Base-by-base conservation (phyloP, 2,329 filamentous ascomycete genomes). In the Trichoderma endophyticum region DNA sequence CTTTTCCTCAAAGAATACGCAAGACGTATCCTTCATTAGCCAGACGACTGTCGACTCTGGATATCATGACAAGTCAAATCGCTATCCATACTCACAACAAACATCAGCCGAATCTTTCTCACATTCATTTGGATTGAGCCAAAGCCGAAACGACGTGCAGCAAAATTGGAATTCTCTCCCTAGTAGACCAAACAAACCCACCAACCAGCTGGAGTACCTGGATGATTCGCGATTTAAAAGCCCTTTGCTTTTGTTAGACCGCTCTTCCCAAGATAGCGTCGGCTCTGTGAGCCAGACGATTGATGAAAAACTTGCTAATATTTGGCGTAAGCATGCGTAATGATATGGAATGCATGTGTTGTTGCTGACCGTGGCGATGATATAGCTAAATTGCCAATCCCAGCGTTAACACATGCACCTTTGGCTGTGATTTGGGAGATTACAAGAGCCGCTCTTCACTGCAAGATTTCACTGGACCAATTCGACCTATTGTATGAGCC, bases 381-480 rank as follows among this genome's bases (percentile, higher is more conserved):
- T 48, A 34, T 60, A 84, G 83, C 83, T 0, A 78, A 75, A n/a
- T 81, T 84, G 8, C 84, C 85, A 0, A 72, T 73, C 15, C 65
- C 73, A 0, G 81, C 80, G 67, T 78, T 87, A 4, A 80, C 82
- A 3, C 66, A 79, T 0, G 86, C 85, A 0, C 86, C 87, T 0
- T 79, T 89, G 3, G 82, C 83, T 2, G 80, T 89, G 6, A 75
- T 83, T 4, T 89, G 87, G 87, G 87, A 89, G 71, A 76, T 87
- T 0, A 82, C 84, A 0, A 82, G 87, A 12, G 82, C 85, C 21
- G 83, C 84, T 0, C 74, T 84, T 0, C 80, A 86, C 54, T 88
- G 86, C 71, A 77, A 77, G 0, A 80, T 87, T 2, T 78, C 84
- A 32, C 75, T 84, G 2, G 75, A 79, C 2, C 74, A 80, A 2